Base-by-base conservation (phyloP, 768 basidiomycete species). In the Ramaria sp. region DNA sequence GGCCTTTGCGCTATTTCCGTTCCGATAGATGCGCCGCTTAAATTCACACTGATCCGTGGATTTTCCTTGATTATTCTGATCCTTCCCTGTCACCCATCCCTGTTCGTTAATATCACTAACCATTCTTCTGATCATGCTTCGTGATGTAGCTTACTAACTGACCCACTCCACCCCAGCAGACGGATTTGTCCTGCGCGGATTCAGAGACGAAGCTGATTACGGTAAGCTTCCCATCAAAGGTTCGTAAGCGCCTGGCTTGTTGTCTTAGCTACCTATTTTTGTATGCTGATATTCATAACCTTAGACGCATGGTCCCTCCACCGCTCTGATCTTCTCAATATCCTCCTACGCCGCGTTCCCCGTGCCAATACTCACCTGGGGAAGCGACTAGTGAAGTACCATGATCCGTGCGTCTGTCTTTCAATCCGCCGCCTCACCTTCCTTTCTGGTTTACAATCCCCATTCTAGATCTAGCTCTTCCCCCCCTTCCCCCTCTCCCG, bases 241-340 rank as follows among this genome's bases (percentile, higher is more conserved):
- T 43, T 24, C n/a, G n/a, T 34, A 13, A 9, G 9, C 32, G 8
- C 32, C 32, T 47, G 45, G 16, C 7, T 41, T 41, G 5, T 5
- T 10, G 45, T 47, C 10, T 51, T 34, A 22, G 24, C 22, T 38
- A n/a, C 30, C n/a, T 20, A 22, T 32, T 5, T 32, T 32, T 34
- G 32, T 34, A 13, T 34, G 32, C 32, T 34, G 9, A 34, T 34
- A 30, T 12, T 30, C 49, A 39, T 30, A 7, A 34, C n/a, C n/a
- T n/a, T 32, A 52, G 51, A 52, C 27, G 51, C 51, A 6, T 52
- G 51, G 51, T 25, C 22, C 38, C 37, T 87, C 58, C 84, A 85
- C 64, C 78, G 85, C 15, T 73, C 82, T 22, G 82, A 85, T 59
- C 83, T 86, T 60, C 83, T 85, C 54, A 65, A 69, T 20, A 75